Percentiles rank a stretch among this genome's conserved stretches.
Evolutionary conservation across 1,284 basidiomycete species (phyloP).

Genomic region (Cerrena zonata): DNA sequence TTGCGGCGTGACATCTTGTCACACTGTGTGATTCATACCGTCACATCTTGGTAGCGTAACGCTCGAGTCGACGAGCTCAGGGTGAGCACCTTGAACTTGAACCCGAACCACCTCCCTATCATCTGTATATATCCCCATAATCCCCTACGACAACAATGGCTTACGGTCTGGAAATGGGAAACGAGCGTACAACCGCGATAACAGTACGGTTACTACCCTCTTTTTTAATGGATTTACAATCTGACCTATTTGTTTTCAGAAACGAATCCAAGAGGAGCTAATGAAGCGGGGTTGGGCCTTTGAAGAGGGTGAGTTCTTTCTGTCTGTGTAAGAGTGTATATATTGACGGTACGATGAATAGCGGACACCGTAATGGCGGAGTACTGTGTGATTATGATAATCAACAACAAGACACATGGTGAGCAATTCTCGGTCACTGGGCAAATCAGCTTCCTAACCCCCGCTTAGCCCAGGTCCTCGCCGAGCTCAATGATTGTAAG

Average conservation of each 20-base stretch:
- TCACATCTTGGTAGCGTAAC: too few relatives aligned
- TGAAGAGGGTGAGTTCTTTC: constrained; percentile 58
- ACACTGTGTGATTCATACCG: too few relatives aligned
- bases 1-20: too few relatives aligned
- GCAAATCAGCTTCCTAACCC: constrained; percentile 12
- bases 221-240: constrained; percentile 9
- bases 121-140: not conserved
- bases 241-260: constrained; percentile 37
- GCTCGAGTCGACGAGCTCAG: too few relatives aligned
- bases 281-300: constrained; percentile 68
- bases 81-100: too few relatives aligned
- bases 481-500: constrained; percentile 77
- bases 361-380: constrained; percentile 84
- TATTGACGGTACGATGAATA: not conserved
- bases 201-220: constrained; percentile 42
- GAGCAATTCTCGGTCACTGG: constrained; percentile 20
- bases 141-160: constrained; percentile 40
- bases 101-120: constrained; percentile 11
- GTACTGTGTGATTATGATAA: constrained; percentile 87
- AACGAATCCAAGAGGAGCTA: constrained; percentile 78
- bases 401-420: constrained; percentile 82
- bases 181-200: constrained; percentile 65
- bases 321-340: too few relatives aligned
- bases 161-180: constrained; percentile 73
- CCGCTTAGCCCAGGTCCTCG: constrained; percentile 67